Evolutionary conservation across 2,329 filamentous ascomycete species (phyloP), one percentile per base, ranked within the genome.

Genomic region (Fusarium mundagurra): DNA sequence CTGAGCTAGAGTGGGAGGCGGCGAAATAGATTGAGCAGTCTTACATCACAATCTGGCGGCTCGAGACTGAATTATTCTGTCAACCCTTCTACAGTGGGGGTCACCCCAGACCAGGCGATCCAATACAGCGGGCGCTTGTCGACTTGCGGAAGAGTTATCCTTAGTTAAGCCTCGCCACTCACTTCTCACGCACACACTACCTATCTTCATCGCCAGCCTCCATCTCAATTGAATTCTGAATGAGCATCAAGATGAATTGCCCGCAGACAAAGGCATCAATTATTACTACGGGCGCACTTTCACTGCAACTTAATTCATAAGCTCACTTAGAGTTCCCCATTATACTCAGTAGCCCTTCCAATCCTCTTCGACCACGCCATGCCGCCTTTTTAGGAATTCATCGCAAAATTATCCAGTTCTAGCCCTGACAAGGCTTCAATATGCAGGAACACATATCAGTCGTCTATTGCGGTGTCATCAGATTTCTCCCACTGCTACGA

Each of bases 51-150:
- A 20, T 31, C 5, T 8, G 2, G 12, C 6, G 8, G 1, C 3
- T 12, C 17, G 6, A 24, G 58, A 12, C 18, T 22, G 3, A 13
- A 29, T 27, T 72, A 73, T 74, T 64, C 16, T 64, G 54, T 62
- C 50, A 22, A 10, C 22, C 2, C 0, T 20, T 5, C 12, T 39
- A 12, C 14, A 50, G 74, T 74, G 71, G 73, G 74, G 73, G 60
- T 72, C 66, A 61, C 33, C 62, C 70, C 69, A 55, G 65, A 64
- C 74, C 63, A 67, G 51, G 39, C 54, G 51, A 54, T 65, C 69
- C 57, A 64, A 48, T 57, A 60, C 39, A 67, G 66, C 64, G 69
- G 71, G 45, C 74, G 73, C 75, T 71, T 77, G 73, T 71, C 73
- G 51, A 71, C 71, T 71, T 67, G 54, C 44, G 57, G 53, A 61